A percentile compares a stretch with the other conserved stretches of the same genome.
phyloP scores from a whole-genome alignment of 306 rosid genomes.

The Vigna mungo region DNA sequence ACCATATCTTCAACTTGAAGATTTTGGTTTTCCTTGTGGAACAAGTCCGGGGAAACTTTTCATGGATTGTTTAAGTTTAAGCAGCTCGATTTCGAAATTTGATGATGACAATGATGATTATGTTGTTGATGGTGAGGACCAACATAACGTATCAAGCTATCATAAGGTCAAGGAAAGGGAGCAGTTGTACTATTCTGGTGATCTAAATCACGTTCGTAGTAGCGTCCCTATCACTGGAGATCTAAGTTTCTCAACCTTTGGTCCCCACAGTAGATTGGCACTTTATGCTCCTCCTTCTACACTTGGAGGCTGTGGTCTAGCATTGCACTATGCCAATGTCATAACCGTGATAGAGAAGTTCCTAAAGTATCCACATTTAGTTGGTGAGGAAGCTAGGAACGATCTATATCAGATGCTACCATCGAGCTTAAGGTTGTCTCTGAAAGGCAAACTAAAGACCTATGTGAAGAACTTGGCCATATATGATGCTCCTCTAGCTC shows the following conservation, averaged over 20 bases:
- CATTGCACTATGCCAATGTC: conserved; percentile 95
- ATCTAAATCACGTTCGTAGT: conserved; percentile 51
- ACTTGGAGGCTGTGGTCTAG: conserved; percentile 89
- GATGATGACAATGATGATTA: conserved; percentile 52
- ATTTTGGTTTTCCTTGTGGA: conserved; percentile 82
- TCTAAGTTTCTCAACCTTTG: conserved; percentile 55
- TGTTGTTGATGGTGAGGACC: conserved; percentile 53
- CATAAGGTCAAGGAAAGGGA: conserved; percentile 58
- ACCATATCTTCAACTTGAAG: conserved; percentile 67
- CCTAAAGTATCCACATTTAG: conserved; percentile 87
- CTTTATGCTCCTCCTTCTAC: conserved; percentile 81
- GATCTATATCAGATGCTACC: conserved; percentile 94
- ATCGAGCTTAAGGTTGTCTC: conserved; percentile 73
- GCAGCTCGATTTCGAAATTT: conserved; percentile 73
- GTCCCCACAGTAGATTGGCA: conserved; percentile 64
- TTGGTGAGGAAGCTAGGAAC: conserved; percentile 92
- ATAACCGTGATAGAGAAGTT: conserved; percentile 85
- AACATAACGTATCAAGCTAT: conserved; percentile 51
- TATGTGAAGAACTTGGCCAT: conserved; percentile 83
- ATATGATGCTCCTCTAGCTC: conserved; percentile 98
- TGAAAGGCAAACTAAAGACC: conserved; percentile 78
- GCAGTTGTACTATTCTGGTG: conserved; percentile 49
- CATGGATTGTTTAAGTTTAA: conserved; percentile 90
- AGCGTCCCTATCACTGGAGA: conserved; percentile 54
- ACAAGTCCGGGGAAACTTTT: conserved; percentile 89